Evolutionary conservation across 2,329 filamentous ascomycete genomes (phyloP).

Genomic region (Stromatinia cepivora): DNA sequence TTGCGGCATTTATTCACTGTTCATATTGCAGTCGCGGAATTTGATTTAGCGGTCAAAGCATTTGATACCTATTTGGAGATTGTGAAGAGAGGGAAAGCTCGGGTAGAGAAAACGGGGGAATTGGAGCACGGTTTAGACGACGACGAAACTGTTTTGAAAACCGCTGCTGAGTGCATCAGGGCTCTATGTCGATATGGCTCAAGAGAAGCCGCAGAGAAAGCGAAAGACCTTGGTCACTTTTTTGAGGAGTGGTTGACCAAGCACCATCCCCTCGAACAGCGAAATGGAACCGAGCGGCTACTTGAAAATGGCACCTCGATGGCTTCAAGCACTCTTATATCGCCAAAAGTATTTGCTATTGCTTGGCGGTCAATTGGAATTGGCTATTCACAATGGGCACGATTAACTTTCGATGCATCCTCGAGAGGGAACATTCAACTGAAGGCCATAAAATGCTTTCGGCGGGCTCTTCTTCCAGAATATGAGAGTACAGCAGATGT

Average conservation of each 20-base stretch:
- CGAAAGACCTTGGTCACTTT: conserved; percentile 66
- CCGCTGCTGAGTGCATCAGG: conserved; percentile 76
- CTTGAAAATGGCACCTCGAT: conserved; percentile 29
- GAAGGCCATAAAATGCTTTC: conserved; percentile 74
- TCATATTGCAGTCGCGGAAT: conserved; percentile 85
- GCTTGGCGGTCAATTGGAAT: conserved; percentile 85
- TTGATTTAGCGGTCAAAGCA: conserved; percentile 85
- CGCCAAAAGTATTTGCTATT: conserved; percentile 62
- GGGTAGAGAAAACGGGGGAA: conserved; percentile 76
- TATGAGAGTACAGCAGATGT: conserved; percentile 67
- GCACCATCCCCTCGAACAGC: conserved; percentile 41
- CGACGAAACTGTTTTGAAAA: conserved; percentile 73
- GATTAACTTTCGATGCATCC: conserved; percentile 73
- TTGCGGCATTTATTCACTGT: conserved; percentile 84
- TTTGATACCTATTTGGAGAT: conserved; percentile 92
- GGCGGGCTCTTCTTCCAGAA: conserved; percentile 68
- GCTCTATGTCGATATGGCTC: conserved; percentile 82
- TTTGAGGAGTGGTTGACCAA: conserved; percentile 76
- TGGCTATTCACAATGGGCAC: conserved; percentile 83
- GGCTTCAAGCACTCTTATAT: conserved; percentile 45
- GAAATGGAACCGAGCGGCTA: conserved; percentile 24
- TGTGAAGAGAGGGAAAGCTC: conserved; percentile 78
- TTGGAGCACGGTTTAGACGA: conserved; percentile 72
- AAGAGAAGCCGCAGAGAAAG: conserved; percentile 73
- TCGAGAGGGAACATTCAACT: conserved; percentile 71